phyloP scores from a whole-genome alignment of 192 early-diverging fungal genomes.

The Entrophospora sp. region DNA sequence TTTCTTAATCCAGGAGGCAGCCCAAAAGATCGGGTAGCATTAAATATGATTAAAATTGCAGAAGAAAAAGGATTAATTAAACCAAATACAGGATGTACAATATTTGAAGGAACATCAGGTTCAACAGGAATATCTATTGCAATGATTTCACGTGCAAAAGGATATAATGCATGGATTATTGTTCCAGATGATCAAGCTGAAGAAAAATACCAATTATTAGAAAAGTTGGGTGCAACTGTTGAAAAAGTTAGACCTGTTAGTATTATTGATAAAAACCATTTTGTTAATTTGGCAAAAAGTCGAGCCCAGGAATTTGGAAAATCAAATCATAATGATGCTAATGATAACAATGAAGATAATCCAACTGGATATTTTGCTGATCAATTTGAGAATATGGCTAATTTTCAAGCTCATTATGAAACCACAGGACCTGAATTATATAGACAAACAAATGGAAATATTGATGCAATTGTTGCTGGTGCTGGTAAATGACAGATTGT shows the following conservation, averaged over 20 bases:
- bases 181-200: constrained; percentile 91
- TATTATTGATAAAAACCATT: constrained; percentile 86
- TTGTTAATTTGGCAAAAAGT: constrained; percentile 79
- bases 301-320: constrained; percentile 61
- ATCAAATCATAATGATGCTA: not conserved
- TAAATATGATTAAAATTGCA: constrained; percentile 74
- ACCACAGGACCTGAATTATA: constrained; percentile 91
- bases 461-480: constrained; percentile 86
- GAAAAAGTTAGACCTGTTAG: constrained; percentile 86
- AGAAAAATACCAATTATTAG: constrained; percentile 83
- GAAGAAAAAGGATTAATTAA: constrained; percentile 58
- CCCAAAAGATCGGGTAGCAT: constrained; percentile 89
- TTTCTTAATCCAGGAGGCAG: constrained; percentile 90
- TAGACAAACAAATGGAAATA: constrained; percentile 51
- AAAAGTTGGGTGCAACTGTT: constrained; percentile 75
- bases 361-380: constrained; percentile 71
- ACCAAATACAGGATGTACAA: constrained; percentile 65
- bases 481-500: no score
- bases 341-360: not conserved
- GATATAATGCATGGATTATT: constrained; percentile 90
- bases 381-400: constrained; percentile 92
- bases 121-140: constrained; percentile 95
- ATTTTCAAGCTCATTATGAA: constrained; percentile 67
- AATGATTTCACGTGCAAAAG: constrained; percentile 77
- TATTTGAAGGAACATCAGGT: constrained; percentile 95